phyloP scores from a whole-genome alignment of 257 asterid genomes.

The Przewalskia tangutica region DNA sequence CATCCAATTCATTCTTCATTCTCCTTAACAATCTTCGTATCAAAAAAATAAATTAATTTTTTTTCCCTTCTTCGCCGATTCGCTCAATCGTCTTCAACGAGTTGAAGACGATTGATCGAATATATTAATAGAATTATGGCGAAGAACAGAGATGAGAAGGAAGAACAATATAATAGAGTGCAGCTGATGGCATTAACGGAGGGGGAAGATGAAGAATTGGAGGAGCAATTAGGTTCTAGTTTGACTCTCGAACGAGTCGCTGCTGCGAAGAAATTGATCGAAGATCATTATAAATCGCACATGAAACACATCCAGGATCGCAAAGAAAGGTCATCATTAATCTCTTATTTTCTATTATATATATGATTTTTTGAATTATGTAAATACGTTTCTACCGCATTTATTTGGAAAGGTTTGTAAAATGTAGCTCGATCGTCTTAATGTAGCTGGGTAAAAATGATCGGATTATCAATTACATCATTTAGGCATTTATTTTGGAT shows the following conservation, averaged over 20 bases:
- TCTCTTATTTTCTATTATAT: no score
- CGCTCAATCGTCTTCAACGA: neutral
- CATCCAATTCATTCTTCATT: neutral
- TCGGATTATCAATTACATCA: no score
- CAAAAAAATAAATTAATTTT: neutral
- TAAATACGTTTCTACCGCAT: neutral
- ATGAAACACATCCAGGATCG: constrained; percentile 45
- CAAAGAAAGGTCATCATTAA: constrained; percentile 24
- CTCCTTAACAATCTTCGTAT: neutral
- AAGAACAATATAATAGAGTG: neutral
- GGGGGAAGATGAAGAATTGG: constrained; percentile 29
- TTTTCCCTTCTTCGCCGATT: neutral
- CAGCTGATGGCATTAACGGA: constrained; percentile 14
- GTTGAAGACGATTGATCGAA: neutral
- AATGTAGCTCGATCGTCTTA: neutral
- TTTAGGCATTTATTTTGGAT: no score
- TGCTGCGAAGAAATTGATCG: constrained; percentile 74
- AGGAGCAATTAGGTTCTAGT: constrained; percentile 38
- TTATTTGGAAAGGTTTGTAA: neutral
- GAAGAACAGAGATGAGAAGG: constrained; percentile 19
- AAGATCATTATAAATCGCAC: constrained; percentile 59
- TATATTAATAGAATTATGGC: neutral
- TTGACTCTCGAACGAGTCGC: constrained; percentile 71
- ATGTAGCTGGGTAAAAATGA: neutral
- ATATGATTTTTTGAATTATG: neutral